These are phyloP conservation scores for Termitomyces titanicus DNA, from an alignment of 768 basidiomycete genomes.

Conservation along the genomic window DNA sequence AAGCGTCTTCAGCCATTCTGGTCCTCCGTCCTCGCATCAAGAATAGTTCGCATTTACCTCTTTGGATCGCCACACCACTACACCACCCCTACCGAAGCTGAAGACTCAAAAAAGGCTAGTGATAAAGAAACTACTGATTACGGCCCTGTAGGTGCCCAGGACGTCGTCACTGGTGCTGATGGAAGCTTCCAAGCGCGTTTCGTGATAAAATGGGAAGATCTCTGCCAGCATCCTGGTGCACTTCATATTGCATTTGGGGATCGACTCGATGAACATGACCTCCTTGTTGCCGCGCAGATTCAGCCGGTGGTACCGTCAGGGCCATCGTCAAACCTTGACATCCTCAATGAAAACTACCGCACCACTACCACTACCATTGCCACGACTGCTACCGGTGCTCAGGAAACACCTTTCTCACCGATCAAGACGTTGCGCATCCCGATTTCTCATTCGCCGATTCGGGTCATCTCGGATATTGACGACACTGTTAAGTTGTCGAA, in stretches of 20 bases:
- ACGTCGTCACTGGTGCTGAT: slow-evolving; percentile 58
- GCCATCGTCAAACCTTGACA: slow-evolving; percentile 1
- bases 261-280: slow-evolving; percentile 44
- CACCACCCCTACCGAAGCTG: slow-evolving; percentile 14
- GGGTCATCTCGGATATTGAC: slow-evolving; percentile 91
- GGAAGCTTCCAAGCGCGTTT: slow-evolving; percentile 73
- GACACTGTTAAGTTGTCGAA: slow-evolving; percentile 86
- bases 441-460: slow-evolving; percentile 60
- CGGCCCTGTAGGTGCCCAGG: slow-evolving; percentile 44
- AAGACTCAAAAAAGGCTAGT: slow-evolving; percentile 23
- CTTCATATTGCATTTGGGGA: slow-evolving; percentile 58
- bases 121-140: slow-evolving; percentile 27
- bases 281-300: slow-evolving; percentile 54
- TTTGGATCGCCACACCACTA: slow-evolving; percentile 39
- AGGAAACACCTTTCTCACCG: neutral
- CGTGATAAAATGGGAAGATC: slow-evolving; percentile 61
- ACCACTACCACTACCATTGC: too few relatives aligned
- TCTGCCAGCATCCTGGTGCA: slow-evolving; percentile 58
- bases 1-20: slow-evolving; percentile 76
- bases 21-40: slow-evolving; percentile 64
- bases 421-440: slow-evolving; percentile 36
- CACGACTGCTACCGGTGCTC: neutral
- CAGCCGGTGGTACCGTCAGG: slow-evolving; percentile 28
- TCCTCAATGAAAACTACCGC: neutral
- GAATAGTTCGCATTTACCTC: slow-evolving; percentile 61